Evolutionary conservation across 2,329 filamentous ascomycete genomes (phyloP), one percentile per base, ranked within the genome.

Genomic region (Xylaria sp.): DNA sequence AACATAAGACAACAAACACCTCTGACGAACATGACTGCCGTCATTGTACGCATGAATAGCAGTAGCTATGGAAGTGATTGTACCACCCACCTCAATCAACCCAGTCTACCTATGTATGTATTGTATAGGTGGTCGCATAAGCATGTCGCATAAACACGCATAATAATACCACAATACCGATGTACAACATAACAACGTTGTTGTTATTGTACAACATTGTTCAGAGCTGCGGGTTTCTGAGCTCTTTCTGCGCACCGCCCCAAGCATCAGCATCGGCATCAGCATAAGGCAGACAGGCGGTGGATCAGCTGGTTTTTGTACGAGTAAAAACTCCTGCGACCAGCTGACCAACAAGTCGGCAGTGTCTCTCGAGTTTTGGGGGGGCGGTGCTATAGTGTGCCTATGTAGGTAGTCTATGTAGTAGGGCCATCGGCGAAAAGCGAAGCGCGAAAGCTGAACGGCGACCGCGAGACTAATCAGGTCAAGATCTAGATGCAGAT

Each of bases 291-390:
- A 67, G 56, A 56, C 50, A 64, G 51, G 42, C 22, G 57, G 53
- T 63, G 55, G 39, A 67, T 67, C 65, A 67, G 45, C 61, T 67
- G 61, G 31, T 53, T 53, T 15, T 31, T 49, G 53, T 49, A 60
- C 50, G 38, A 45, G 36, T 15, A 47, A 57, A 65, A 61, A 45
- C 11, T 29, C n/a, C 31, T 33, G 33, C 47, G 49, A n/a, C 57
- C 61, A 59, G 53, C 62, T 68, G 66, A 65, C 66, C 66, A 56
- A n/a, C 45, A 22, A 39, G 25, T 36, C 22, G 36, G 44, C 63
- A 39, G 51, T 57, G 47, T 55, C 42, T 55, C 38, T 36, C 33
- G 31, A 20, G 6, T 29, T 61, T 38, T 17, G 17, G 49, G 57
- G 65, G 61, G 65, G 65, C 65, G 61, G 45, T 67, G 61, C 57